Percentiles rank a stretch among this genome's conserved stretches.
These are phyloP conservation scores for Vaucheria bursata DNA, from an alignment of 352 stramenopile species.

Conservation along the genomic window DNA sequence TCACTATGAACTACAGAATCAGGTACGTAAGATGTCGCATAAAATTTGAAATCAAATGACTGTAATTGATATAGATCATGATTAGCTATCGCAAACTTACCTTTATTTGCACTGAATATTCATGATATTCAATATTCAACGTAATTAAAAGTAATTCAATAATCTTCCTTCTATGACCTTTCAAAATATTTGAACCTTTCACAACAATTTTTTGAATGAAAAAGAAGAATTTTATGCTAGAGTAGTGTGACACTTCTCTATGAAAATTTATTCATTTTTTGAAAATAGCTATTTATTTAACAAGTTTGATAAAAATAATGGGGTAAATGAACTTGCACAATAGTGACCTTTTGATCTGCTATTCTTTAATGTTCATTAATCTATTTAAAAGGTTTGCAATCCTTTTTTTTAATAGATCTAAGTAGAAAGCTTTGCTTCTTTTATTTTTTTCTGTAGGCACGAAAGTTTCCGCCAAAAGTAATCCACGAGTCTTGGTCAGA, in stretches of 20 bases:
- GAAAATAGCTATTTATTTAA: too few species aligned
- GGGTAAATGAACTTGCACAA: background rate
- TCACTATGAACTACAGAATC: constrained; percentile 33
- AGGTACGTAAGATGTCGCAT: background rate
- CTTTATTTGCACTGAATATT: background rate
- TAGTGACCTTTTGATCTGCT: background rate
- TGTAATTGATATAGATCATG: background rate
- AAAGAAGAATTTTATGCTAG: too few species aligned
- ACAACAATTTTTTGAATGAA: too few species aligned
- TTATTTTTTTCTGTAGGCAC: background rate
- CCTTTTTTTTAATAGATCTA: background rate
- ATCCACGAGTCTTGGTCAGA: constrained; percentile 43
- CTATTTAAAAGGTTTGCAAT: background rate
- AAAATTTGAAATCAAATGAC: background rate
- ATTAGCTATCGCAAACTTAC: background rate
- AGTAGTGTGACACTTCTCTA: too few species aligned
- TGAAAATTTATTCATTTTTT: too few species aligned
- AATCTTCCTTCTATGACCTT: background rate
- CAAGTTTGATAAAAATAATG: too few species aligned
- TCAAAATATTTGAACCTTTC: background rate
- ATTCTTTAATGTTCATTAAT: background rate
- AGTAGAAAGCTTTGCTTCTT: background rate
- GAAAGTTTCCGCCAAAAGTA: constrained; percentile 28
- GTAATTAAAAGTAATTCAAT: background rate
- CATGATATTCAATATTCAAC: background rate